These are phyloP conservation scores for Sphaerulina musiva DNA, from an alignment of 2,329 filamentous ascomycete species.

Conservation along the genomic window DNA sequence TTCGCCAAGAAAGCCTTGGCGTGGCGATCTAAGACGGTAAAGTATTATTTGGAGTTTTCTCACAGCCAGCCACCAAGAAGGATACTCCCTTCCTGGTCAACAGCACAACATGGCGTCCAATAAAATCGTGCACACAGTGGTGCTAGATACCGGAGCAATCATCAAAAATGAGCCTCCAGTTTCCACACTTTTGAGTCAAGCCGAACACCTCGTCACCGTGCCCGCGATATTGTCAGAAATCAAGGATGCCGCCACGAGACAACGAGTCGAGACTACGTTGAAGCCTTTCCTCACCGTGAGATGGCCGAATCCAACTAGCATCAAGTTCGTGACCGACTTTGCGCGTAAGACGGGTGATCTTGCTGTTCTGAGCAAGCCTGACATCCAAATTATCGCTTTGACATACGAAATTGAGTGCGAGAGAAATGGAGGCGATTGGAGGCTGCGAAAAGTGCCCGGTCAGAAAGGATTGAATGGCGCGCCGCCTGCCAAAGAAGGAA, in stretches of 20 bases:
- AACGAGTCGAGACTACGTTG: conserved; percentile 75
- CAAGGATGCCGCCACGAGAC: conserved; percentile 70
- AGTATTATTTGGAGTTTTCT: too few relatives aligned
- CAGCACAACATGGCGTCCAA: conserved; percentile 27
- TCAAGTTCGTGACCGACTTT: conserved; percentile 76
- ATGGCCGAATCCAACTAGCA: conserved; percentile 65
- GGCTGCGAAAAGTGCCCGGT: conserved; percentile 68
- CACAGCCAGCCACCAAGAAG: too few relatives aligned
- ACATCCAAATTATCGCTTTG: conserved; percentile 82
- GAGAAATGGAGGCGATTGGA: conserved; percentile 81
- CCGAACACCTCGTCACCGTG: conserved; percentile 72
- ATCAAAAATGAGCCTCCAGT: conserved; percentile 87
- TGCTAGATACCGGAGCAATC: conserved; percentile 86
- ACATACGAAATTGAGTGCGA: conserved; percentile 94
- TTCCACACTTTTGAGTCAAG: conserved; percentile 70
- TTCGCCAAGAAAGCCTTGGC: too few relatives aligned
- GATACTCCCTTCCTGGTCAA: neutral
- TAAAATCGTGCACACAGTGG: conserved; percentile 73
- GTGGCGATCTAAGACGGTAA: too few relatives aligned
- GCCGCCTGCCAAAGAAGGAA: conserved; percentile 44
- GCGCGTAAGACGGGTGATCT: conserved; percentile 84
- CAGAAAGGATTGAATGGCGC: conserved; percentile 72
- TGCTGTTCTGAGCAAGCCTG: conserved; percentile 76
- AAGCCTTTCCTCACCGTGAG: conserved; percentile 77
- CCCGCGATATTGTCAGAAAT: conserved; percentile 85